Evolutionary conservation across 1,284 basidiomycete species (phyloP).

Genomic region (Pyrrhoderma noxium): DNA sequence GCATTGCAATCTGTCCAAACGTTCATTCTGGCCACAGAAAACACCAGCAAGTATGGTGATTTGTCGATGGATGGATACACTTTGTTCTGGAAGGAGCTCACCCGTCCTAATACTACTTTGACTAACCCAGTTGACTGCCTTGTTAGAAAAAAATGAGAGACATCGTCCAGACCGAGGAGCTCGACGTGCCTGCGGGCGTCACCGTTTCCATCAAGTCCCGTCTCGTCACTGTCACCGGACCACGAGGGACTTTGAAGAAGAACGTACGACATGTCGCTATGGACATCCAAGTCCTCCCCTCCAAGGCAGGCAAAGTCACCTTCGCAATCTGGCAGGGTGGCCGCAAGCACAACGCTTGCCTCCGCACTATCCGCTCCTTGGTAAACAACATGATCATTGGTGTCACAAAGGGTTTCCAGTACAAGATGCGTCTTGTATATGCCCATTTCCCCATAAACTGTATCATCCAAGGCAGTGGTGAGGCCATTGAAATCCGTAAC

Average conservation of each 20-base stretch:
- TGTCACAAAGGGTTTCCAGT: constrained; percentile 97
- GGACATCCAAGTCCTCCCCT: constrained; percentile 83
- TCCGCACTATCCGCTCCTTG: constrained; percentile 91
- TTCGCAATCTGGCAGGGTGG: constrained; percentile 98
- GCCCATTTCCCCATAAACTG: constrained; percentile 99
- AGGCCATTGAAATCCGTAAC: constrained; percentile 92
- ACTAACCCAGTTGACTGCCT: too few species aligned
- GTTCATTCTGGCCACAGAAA: too few species aligned
- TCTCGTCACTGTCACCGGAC: constrained; percentile 83
- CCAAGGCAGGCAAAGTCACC: constrained; percentile 72
- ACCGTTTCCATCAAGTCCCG: constrained; percentile 84
- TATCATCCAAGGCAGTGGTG: constrained; percentile 84
- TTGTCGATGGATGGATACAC: too few species aligned
- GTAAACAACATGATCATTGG: constrained; percentile 98
- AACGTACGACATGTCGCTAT: constrained; percentile 93
- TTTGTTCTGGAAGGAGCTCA: too few species aligned
- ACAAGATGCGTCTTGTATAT: constrained; percentile 99
- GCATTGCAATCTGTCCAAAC: too few species aligned
- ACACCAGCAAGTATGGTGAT: too few species aligned
- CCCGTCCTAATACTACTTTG: too few species aligned
- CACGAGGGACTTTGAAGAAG: constrained; percentile 86
- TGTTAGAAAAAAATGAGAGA: constrained; percentile 66
- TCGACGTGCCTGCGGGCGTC: constrained; percentile 83
- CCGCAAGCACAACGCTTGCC: constrained; percentile 97
- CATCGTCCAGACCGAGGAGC: constrained; percentile 90